These are phyloP conservation scores for Fibroporia radiculosa DNA, from an alignment of 768 basidiomycete species.

Conservation along the genomic window DNA sequence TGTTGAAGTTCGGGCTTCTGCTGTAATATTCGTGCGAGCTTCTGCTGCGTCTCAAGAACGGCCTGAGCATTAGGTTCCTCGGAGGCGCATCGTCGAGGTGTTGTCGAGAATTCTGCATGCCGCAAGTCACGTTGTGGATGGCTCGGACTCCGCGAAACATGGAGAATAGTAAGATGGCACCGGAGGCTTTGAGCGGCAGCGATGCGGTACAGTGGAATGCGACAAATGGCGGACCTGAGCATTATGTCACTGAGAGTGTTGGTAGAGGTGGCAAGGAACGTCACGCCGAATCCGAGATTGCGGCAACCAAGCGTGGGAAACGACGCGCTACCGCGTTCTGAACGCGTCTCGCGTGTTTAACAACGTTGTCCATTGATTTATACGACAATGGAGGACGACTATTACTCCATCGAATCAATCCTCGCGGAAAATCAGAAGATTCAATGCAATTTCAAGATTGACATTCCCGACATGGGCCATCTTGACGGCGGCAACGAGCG, in stretches of 20 bases:
- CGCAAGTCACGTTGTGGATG: not conserved
- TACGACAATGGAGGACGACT: slow-evolving; percentile 76
- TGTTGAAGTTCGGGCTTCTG: not conserved
- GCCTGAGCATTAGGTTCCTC: slow-evolving; percentile 2
- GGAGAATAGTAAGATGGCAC: not conserved
- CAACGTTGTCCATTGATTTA: not conserved
- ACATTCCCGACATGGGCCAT: slow-evolving; percentile 82
- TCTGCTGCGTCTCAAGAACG: slow-evolving; percentile 1
- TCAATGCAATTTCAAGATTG: slow-evolving; percentile 86
- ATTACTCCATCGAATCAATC: slow-evolving; percentile 88
- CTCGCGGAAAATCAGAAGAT: slow-evolving; percentile 92
- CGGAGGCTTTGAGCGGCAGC: not conserved
- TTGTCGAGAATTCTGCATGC: slow-evolving; percentile 4
- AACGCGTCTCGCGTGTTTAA: not conserved
- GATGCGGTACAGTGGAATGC: not conserved
- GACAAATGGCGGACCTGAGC: not conserved
- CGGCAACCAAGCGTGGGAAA: not conserved
- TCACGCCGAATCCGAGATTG: not conserved
- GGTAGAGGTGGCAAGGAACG: not conserved
- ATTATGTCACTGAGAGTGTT: not conserved
- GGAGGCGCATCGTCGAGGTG: slow-evolving; percentile 3
- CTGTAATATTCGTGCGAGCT: not conserved
- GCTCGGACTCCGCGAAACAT: not conserved
- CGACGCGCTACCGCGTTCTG: not conserved
- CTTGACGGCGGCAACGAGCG: slow-evolving; percentile 80